Evolutionary conservation across 2,329 filamentous ascomycete species (phyloP), one percentile per base, ranked within the genome.

Genomic region (Pezicula carpinea): DNA sequence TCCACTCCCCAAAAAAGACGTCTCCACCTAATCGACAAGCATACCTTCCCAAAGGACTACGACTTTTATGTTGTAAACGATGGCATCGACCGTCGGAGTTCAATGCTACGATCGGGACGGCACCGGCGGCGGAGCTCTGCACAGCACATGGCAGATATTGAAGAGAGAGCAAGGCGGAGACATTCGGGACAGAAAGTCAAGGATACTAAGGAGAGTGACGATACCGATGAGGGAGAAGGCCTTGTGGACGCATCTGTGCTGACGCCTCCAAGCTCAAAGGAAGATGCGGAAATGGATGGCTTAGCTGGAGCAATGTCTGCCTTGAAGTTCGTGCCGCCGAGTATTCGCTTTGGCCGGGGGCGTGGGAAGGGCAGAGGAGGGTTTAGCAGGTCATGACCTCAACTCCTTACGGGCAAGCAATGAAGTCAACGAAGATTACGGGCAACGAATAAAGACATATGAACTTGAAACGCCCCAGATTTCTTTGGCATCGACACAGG

Each of bases 11-110:
- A 88, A 60, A 97, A 96, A 67, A 80, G 93, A 38, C 79, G 88
- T 29, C 80, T 89, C 64, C 92, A 99, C 71, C 75, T 96, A 55
- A 89, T 96, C 56, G 91, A 96, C 72, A 96, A 96, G 69, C 93
- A 99, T 67, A 78, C 85, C 69, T 99, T 93, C 62, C 92, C 91
- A 10, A 82, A 80, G 63, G 87, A 88, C 59, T 96, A 90, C 68
- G 92, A 95, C 66, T 96, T 95, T 59, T 81, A 82, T 42, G 80
- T 97, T 44, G 85, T 95, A 3, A 88, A 90, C 55, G 82, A 89
- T 52, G 93, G 93, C n/a, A 87, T 96, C 51, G 92, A 96, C 60
- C 85, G 85, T 40, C 80, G 88, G 43, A 82, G 75, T 36, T 95
- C 89, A 15, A 81, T 99, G 68, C 72, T 97, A 11, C 73, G 80